Evolutionary conservation across 352 stramenopile genomes (phyloP).

Genomic region (Globisporangium solare): DNA sequence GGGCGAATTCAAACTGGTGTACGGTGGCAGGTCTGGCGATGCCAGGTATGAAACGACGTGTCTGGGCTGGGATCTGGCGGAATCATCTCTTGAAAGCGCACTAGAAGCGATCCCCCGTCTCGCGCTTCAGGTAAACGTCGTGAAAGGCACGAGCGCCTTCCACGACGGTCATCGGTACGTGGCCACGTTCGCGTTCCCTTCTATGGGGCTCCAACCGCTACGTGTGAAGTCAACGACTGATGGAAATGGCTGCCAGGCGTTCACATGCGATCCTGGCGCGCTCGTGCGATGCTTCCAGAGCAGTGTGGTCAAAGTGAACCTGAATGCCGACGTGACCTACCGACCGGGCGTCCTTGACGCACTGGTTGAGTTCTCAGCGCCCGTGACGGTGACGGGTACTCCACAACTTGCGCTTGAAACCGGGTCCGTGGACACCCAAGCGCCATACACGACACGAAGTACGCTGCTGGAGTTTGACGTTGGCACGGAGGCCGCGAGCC

Average conservation of each 20-base stretch:
- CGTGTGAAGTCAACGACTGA: conserved; percentile 16
- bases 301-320: conserved; percentile 37
- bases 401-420: conserved; percentile 41
- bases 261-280: conserved; percentile 23
- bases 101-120: conserved; percentile 40
- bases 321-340: conserved; percentile 33
- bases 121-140: conserved; percentile 32
- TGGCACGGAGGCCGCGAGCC: conserved; percentile 38
- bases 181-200: conserved; percentile 48
- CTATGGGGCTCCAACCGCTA: conserved; percentile 39
- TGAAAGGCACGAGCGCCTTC: conserved; percentile 32
- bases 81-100: conserved; percentile 32
- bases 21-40: conserved; percentile 19
- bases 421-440: conserved; percentile 22
- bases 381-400: conserved; percentile 33
- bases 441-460: conserved; percentile 39
- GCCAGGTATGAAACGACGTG: conserved; percentile 25
- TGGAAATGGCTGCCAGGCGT: conserved; percentile 22
- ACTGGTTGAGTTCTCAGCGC: conserved; percentile 42
- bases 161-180: conserved; percentile 45
- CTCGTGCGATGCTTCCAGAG: conserved; percentile 26
- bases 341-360: conserved; percentile 44
- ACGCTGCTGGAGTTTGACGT: conserved; percentile 61
- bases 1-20: conserved; percentile 51
- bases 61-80: conserved; percentile 49